Base-by-base conservation (phyloP, 73 alveolate species). In the Strombidium stylifer region DNA sequence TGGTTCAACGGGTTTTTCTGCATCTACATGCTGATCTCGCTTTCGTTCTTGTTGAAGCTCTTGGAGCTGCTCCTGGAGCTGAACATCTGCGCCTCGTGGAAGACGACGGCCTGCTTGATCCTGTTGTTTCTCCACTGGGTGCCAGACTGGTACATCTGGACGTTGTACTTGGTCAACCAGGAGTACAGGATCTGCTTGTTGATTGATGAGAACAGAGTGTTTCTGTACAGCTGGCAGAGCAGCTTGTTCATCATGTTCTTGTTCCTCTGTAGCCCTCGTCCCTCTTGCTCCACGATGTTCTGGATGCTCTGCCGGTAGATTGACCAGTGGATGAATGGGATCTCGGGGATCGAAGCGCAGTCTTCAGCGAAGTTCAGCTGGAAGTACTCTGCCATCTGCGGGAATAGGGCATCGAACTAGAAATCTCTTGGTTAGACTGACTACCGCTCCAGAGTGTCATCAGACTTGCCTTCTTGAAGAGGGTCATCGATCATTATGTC, bases 321-420 rank as follows among this genome's bases (percentile, higher is more conserved):
- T 37, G 78, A 64, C 78, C 78, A 64, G 27, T 64, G 78, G 28
- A 44, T 30, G 42, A 64, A 64, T 2, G 78, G 78, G 41, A n/a
- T n/a, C n/a, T n/a, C n/a, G n/a, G n/a, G n/a, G n/a, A n/a, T n/a
- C n/a, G n/a, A n/a, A n/a, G n/a, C n/a, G n/a, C n/a, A n/a, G n/a
- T n/a, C n/a, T n/a, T n/a, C n/a, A n/a, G n/a, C n/a, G n/a, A n/a
- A n/a, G n/a, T n/a, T n/a, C n/a, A n/a, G n/a, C n/a, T n/a, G n/a
- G n/a, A n/a, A n/a, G n/a, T n/a, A n/a, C n/a, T n/a, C n/a, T n/a
- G n/a, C n/a, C n/a, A n/a, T n/a, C n/a, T n/a, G n/a, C n/a, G n/a
- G n/a, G n/a, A n/a, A n/a, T n/a, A n/a, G n/a, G n/a, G n/a, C n/a
- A n/a, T n/a, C n/a, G n/a, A n/a, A n/a, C n/a, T n/a, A n/a, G n/a